Evolutionary conservation across 2,329 filamentous ascomycete species (phyloP), one percentile per base, ranked within the genome.

Genomic region (Alternaria infectoria): DNA sequence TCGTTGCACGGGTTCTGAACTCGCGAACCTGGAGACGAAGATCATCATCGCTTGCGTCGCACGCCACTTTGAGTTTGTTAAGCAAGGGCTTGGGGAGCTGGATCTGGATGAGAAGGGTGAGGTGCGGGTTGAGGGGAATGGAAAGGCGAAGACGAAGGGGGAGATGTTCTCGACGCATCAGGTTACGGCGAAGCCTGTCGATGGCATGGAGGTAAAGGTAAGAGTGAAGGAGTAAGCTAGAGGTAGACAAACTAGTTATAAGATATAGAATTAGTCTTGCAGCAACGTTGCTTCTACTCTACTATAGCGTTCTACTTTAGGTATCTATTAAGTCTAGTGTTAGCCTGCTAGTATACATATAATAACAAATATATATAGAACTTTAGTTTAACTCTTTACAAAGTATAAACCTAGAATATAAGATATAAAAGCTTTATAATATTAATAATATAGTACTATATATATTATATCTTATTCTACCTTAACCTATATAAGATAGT

Each of bases 1-100:
- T 9, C 84, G 84, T 54, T 89, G 86, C 68, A 84, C 87, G 21
- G 86, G 86, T 0, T 84, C 86, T 71, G 85, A 86, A 70, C 78
- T 87, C 36, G 86, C 83, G 5, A 81, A 83, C 69, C 71, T 85
- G 10, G 86, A 88, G 74, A 71, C 83, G 2, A 83, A 82, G 67
- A 79, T 85, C 66, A 78, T 86, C 10, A 73, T 87, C 25, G 84
- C 81, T 1, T 83, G 85, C 73, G 82, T 82, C 1, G 71, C 83
- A 6, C 70, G 85, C 55, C 78, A 80, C 23, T 84, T 86, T 55
- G 82, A 86, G 13, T 80, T 88, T 23, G 54, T 63, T 3, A 68
- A 69, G 54, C 30, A 52, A 21, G 66, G 66, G 17, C 76, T 79
- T 2, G 81, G 66, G 3, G 64, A 65, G 57, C 12, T 69, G 46